Evolutionary conservation across 1,139 yeast genomes (phyloP), one percentile per base, ranked within the genome.

Genomic region (Kodamaea sp.): DNA sequence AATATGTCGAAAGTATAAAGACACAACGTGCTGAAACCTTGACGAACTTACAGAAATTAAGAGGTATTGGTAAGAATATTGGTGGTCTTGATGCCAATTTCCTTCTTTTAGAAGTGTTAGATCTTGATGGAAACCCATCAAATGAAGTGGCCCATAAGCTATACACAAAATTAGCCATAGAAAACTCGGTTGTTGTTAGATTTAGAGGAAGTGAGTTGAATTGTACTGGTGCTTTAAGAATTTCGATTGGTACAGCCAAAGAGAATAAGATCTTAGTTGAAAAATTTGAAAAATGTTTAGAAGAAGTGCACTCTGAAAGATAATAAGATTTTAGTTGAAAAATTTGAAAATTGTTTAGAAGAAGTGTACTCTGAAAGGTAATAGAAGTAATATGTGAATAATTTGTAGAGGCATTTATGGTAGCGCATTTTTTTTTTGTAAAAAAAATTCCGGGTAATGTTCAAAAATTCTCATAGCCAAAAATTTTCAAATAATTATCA

Each of bases 31-130:
- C 52, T 0, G 49, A 69, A 23, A 66, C 92, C 28, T 62, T 83
- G 34, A 54, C 67, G 9, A 75, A 70, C 37, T 65, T 90, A 29
- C 72, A 75, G 9, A 58, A 70, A 15, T 57, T 86, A 31, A 63
- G 75, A 9, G 80, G 84, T 6, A 71, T 92, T 27, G 95, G 95
- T 26, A 71, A 71, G 44, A 77, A 84, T 44, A 75, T 88, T 38
- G 97, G 97, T 30, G 98, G 98, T 1, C 61, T 78, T 38, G 96
- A 88, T 55, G 82, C 97, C 3, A 92, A 92, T 59, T 92, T 92
- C 57, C 53, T 92, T 7, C 70, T 92, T 42, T 60, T 90, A 11
- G 84, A 89, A 58, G 69, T 92, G 10, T 67, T 84, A 39, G 79
- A 81, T 54, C 68, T 71, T 39, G 56, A 70, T 0, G 88, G 88